These are phyloP conservation scores for Solanum neorickii DNA, from an alignment of 257 asterid genomes.

Conservation along the genomic window DNA sequence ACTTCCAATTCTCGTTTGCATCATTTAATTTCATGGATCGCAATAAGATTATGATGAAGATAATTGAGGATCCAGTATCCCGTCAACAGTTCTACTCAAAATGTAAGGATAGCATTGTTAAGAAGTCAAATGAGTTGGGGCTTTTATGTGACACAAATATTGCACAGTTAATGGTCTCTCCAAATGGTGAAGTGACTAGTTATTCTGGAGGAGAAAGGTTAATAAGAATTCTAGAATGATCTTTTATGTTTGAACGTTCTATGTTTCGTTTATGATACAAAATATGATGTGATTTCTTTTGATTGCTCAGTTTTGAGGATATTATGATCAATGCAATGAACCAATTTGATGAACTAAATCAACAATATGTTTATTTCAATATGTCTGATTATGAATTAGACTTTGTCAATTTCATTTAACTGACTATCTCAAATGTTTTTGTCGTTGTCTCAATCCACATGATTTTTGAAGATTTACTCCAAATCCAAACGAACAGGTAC, in stretches of 20 bases:
- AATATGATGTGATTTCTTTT: neutral
- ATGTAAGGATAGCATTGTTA: constrained; percentile 59
- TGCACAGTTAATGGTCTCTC: constrained; percentile 58
- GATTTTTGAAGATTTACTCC: constrained; percentile 24
- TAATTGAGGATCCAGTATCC: constrained; percentile 32
- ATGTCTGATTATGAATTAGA: neutral
- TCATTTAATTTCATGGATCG: constrained; percentile 26
- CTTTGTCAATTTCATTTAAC: neutral
- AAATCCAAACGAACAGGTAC: constrained; percentile 35
- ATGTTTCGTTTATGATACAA: neutral
- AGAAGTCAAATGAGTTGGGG: constrained; percentile 28
- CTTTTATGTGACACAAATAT: constrained; percentile 4
- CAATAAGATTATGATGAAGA: constrained; percentile 37
- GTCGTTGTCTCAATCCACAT: no score
- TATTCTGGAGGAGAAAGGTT: constrained; percentile 50
- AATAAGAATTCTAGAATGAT: neutral
- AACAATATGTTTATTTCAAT: constrained; percentile 20
- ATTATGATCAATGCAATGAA: constrained; percentile 42
- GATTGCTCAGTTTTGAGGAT: constrained; percentile 42
- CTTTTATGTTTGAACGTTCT: neutral
- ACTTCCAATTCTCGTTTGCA: neutral
- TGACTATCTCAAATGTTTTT: neutral
- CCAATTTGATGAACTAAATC: constrained; percentile 15
- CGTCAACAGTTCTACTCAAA: constrained; percentile 38
- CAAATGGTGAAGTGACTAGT: constrained; percentile 39